Conservation (phyloP, 2,329 filamentous ascomycete species). For the Botrytis aclada region DNA sequence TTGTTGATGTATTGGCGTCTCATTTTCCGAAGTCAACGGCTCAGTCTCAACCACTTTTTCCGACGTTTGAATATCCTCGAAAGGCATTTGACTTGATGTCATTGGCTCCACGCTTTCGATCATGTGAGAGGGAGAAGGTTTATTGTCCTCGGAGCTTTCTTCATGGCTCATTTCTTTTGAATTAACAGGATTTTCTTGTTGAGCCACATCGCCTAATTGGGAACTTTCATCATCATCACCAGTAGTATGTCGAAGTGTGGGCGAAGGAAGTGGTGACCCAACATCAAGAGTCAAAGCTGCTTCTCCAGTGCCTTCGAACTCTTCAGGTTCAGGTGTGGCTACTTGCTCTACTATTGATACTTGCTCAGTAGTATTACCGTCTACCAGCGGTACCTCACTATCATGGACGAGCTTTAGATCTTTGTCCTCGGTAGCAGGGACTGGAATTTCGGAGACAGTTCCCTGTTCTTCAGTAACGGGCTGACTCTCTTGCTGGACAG, state of each 20-base stretch:
- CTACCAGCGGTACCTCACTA: background rate
- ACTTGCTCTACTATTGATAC: background rate
- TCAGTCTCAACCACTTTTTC: background rate
- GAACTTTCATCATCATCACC: background rate
- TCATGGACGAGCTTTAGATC: background rate
- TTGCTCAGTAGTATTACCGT: background rate
- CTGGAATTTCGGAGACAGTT: background rate
- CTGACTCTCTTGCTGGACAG: background rate
- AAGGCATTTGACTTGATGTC: background rate
- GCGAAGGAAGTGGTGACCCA: conserved; percentile 1
- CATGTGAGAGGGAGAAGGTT: background rate
- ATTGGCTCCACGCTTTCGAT: background rate
- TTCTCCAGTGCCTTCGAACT: conserved; percentile 4
- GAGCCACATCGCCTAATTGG: background rate
- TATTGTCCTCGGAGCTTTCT: background rate
- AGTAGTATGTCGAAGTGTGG: background rate
- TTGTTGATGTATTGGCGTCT: background rate
- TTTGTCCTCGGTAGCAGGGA: background rate
- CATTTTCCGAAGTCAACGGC: background rate
- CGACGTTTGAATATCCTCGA: background rate
- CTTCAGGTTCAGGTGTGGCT: background rate
- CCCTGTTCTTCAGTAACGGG: background rate
- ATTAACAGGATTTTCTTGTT: background rate
- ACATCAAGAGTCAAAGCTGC: conserved; percentile 7
- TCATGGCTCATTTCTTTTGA: background rate